Percentiles rank a stretch among this genome's conserved stretches.
phyloP scores from a whole-genome alignment of 345 rosid genomes.

The Mangifera indica region DNA sequence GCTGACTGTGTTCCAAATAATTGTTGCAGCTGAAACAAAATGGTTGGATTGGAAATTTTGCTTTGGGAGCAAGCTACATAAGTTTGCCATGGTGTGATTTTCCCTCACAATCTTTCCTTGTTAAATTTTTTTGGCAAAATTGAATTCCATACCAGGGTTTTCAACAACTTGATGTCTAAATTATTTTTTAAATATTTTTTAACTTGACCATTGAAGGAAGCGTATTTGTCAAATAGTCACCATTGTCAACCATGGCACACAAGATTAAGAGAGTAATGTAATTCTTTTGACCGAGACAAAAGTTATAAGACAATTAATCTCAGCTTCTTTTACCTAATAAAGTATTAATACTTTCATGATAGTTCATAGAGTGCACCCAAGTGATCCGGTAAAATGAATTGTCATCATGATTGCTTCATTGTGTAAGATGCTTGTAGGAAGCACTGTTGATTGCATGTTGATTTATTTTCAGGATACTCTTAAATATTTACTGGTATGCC shows the following conservation, averaged over 20 bases:
- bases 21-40: constrained; percentile 88
- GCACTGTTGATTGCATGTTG: background rate
- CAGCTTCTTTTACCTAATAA: too few species aligned
- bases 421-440: background rate
- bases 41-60: constrained; percentile 97
- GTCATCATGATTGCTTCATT: background rate
- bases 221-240: background rate
- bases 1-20: constrained; percentile 20
- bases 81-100: constrained; percentile 83
- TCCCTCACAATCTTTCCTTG: constrained; percentile 13
- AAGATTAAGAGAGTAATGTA: background rate
- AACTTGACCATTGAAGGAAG: background rate
- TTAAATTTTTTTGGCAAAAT: background rate
- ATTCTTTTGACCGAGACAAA: background rate
- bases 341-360: background rate
- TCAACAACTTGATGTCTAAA: background rate
- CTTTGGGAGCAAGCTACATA: constrained; percentile 94
- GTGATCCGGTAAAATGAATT: background rate
- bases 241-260: background rate
- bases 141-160: background rate
- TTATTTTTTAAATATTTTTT: background rate
- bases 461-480: background rate
- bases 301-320: background rate
- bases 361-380: background rate
- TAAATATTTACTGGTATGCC: background rate